phyloP scores from a whole-genome alignment of 129 eudicot genomes.

The Flaveria sonorensis region DNA sequence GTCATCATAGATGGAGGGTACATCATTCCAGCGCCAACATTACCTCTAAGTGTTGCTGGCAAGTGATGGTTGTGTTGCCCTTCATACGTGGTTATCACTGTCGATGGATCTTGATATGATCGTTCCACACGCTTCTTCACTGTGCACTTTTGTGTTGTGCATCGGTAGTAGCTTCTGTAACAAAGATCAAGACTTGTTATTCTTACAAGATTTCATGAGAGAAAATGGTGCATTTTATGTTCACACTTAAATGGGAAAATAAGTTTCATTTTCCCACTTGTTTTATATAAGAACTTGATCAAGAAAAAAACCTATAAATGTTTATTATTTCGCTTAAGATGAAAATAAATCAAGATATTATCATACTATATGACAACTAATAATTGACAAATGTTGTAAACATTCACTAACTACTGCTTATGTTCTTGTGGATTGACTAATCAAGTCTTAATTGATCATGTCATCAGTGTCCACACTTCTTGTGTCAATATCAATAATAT shows the following conservation, averaged over 20 bases:
- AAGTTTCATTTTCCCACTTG: too few relatives aligned
- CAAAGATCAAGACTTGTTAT: neutral
- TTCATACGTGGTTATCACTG: slow-evolving; percentile 86
- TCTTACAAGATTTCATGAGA: neutral
- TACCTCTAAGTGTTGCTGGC: slow-evolving; percentile 75
- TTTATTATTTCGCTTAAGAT: too few relatives aligned
- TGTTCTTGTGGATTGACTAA: too few relatives aligned
- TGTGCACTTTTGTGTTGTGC: slow-evolving; percentile 88
- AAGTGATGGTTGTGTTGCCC: slow-evolving; percentile 93
- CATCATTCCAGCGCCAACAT: slow-evolving; percentile 56
- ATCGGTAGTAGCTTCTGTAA: slow-evolving; percentile 86
- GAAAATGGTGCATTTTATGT: neutral
- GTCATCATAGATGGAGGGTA: slow-evolving; percentile 47
- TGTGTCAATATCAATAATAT: too few relatives aligned
- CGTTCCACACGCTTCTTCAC: slow-evolving; percentile 95
- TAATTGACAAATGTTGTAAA: too few relatives aligned
- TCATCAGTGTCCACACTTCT: too few relatives aligned
- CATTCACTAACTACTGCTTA: too few relatives aligned
- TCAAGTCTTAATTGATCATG: too few relatives aligned
- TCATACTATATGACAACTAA: too few relatives aligned
- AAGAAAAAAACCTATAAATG: too few relatives aligned
- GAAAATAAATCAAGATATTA: too few relatives aligned
- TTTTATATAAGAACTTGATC: too few relatives aligned
- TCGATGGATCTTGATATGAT: slow-evolving; percentile 78
- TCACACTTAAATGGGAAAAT: neutral